Base-by-base conservation (phyloP, 2,329 filamentous ascomycete genomes). In the Aspergillus fumigatiaffinis region DNA sequence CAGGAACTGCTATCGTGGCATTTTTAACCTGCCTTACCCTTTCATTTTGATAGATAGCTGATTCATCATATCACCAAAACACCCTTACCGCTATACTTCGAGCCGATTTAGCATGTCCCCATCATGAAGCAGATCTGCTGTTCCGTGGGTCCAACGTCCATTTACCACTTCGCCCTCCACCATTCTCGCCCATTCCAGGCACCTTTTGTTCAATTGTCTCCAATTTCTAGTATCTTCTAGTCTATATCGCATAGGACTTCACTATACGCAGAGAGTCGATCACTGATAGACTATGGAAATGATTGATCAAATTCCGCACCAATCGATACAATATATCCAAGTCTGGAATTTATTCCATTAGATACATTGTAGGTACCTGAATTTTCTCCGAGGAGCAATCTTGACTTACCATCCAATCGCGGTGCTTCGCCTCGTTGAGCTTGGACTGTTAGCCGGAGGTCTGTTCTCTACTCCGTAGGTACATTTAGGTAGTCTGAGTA, bases 121-220 rank as follows among this genome's bases (percentile, higher is more conserved):
- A 53, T 58, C 58, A 47, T 14, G 21, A 47, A 47, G 21, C 21
- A 47, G 44, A 47, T 52, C 42, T 42, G 21, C 50, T 52, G 53
- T 56, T 58, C 56, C 56, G 56, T 60, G 58, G 58, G 49, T 58
- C 58, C 51, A 53, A 42, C 41, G 50, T 47, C 42, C 42, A 20
- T 47, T 23, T 47, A 14, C 44, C 6, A 23, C 21, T 29, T 57
- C 17, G 17, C 35, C 48, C 32, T 42, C 50, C 25, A 23, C 41
- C 48, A n/a, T 54, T 52, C 53, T 46, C 35, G 44, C 25, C 53
- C 52, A 48, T 55, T 54, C 49, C 38, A 44, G 32, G 20, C 44
- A 53, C 14, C 44, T 26, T 26, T 52, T 5, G 21, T 14, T 47
- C 4, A 10, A 46, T 46, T 1, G n/a, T 20, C n/a, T 23, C 21